Evolutionary conservation across 2,329 filamentous ascomycete species (phyloP).

Genomic region (Fusarium vanettenii): DNA sequence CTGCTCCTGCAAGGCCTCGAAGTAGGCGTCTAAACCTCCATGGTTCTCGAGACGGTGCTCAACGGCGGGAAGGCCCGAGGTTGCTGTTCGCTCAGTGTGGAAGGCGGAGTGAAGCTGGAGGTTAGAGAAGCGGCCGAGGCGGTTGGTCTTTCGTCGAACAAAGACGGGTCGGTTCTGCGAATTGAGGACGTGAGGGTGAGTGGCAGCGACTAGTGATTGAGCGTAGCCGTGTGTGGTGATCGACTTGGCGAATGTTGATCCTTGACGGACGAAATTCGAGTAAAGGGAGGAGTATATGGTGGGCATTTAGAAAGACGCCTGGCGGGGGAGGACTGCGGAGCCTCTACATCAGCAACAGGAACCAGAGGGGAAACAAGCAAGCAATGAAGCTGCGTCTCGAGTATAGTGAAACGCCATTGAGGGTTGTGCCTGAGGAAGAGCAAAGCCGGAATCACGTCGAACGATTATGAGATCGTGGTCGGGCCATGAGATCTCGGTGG

Average conservation of each 20-base stretch:
- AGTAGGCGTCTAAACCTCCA: conserved; percentile 87
- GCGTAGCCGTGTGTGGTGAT: conserved; percentile 98
- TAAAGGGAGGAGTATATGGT: conserved; percentile 76
- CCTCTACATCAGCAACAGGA: conserved; percentile 40
- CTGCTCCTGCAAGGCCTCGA: conserved; percentile 86
- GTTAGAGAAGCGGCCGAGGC: conserved; percentile 64
- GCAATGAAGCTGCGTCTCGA: conserved; percentile 11
- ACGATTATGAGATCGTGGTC: conserved; percentile 45
- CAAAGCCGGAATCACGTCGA: conserved; percentile 35
- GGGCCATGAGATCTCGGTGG: conserved; percentile 42
- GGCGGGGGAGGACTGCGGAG: conserved; percentile 63
- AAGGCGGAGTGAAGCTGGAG: conserved; percentile 82
- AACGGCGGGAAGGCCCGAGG: conserved; percentile 54
- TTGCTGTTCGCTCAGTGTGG: conserved; percentile 67
- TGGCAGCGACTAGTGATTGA: conserved; percentile 95
- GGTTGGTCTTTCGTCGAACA: conserved; percentile 66
- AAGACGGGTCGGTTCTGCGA: conserved; percentile 75
- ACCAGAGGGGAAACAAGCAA: not conserved
- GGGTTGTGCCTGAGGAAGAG: conserved; percentile 37
- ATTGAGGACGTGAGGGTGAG: conserved; percentile 82
- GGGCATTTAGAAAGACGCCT: conserved; percentile 90
- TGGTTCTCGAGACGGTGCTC: conserved; percentile 70
- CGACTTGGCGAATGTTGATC: conserved; percentile 86
- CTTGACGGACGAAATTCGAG: conserved; percentile 92
- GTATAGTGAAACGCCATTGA: conserved; percentile 3